These are phyloP conservation scores for Tricharina praecox DNA, from an alignment of 495 filamentous ascomycete genomes.

Conservation along the genomic window DNA sequence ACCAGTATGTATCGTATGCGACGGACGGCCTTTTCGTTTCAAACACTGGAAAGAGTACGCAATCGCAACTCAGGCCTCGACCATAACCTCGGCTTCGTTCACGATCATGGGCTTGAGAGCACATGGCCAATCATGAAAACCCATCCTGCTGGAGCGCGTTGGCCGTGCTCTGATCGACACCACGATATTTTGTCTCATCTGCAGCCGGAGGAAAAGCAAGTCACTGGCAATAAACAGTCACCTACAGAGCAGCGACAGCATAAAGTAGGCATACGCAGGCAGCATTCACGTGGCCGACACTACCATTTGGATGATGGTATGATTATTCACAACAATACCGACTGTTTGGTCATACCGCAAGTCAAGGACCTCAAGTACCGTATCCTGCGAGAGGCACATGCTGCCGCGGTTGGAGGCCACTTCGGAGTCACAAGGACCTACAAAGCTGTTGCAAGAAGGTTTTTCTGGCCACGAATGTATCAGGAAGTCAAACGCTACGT, in stretches of 20 bases:
- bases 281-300: not conserved
- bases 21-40: too few species aligned
- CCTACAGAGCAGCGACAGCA: not conserved
- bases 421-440: slow-evolving; percentile 1
- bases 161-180: too few species aligned
- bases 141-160: too few species aligned
- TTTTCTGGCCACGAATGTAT: slow-evolving; percentile 2
- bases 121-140: too few species aligned
- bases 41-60: too few species aligned
- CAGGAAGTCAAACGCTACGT: slow-evolving; percentile 5
- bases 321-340: not conserved
- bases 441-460: not conserved
- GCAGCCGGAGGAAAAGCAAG: slow-evolving; percentile 10
- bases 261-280: not conserved
- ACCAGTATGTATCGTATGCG: too few species aligned
- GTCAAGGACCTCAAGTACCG: not conserved
- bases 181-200: slow-evolving; percentile 1
- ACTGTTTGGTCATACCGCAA: not conserved
- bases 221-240: not conserved
- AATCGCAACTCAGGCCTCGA: too few species aligned
- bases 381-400: slow-evolving; percentile 1
- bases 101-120: too few species aligned
- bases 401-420: slow-evolving; percentile 1
- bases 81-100: too few species aligned
- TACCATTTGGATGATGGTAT: not conserved